phyloP scores from a whole-genome alignment of 768 basidiomycete genomes.

The Leccinellum rugosiceps region DNA sequence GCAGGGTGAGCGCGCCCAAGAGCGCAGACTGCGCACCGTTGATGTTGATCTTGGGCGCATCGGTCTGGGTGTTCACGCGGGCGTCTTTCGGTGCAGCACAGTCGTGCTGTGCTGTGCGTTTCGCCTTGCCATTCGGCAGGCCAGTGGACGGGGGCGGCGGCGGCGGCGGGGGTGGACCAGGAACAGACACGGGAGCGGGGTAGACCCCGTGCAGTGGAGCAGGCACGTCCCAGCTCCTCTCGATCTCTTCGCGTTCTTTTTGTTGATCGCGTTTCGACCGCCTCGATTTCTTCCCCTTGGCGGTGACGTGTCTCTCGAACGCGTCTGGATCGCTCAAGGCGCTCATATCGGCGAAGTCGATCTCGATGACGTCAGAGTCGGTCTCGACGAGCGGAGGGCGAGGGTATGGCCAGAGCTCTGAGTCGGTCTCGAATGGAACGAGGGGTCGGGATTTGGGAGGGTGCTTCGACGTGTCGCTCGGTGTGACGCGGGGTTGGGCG shows the following conservation, averaged over 20 bases:
- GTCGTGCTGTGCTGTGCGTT: conserved; percentile 8
- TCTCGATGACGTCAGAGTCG: conserved; percentile 63
- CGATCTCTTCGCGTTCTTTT: conserved; percentile 47
- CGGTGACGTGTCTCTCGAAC: conserved; percentile 38
- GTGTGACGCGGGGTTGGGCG: not conserved
- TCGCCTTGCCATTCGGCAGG: conserved; percentile 28
- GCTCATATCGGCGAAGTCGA: conserved; percentile 72
- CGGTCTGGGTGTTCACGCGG: not conserved
- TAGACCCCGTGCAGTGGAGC: conserved; percentile 21
- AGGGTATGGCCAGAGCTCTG: conserved; percentile 71
- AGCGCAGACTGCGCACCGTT: conserved; percentile 22
- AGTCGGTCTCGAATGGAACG: conserved; percentile 61
- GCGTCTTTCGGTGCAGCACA: conserved; percentile 3
- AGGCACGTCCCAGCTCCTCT: conserved; percentile 61
- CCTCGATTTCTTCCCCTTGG: conserved; percentile 25
- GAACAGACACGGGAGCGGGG: not conserved
- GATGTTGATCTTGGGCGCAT: conserved; percentile 16
- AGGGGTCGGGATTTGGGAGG: conserved; percentile 38
- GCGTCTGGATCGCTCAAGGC: conserved; percentile 65
- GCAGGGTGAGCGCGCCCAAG: conserved; percentile 21
- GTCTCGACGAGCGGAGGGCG: conserved; percentile 42
- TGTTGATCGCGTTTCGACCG: conserved; percentile 34
- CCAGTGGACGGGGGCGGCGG: not conserved
- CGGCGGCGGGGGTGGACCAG: not conserved
- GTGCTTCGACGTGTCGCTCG: conserved; percentile 9